Evolutionary conservation across 257 asterid species (phyloP), one percentile per base, ranked within the genome.

Genomic region (Petrea volubilis): DNA sequence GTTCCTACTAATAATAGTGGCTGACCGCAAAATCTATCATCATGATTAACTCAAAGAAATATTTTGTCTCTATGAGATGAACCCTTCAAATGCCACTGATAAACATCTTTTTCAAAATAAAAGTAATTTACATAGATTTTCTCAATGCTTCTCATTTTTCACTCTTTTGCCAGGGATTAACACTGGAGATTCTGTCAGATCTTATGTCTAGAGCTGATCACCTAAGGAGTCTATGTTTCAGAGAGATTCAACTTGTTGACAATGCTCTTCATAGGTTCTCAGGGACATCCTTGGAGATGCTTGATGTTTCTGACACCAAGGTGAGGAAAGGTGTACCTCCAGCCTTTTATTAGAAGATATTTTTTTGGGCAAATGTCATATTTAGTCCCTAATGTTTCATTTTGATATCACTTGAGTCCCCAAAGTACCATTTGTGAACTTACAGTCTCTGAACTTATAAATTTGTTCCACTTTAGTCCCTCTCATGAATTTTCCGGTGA

Each of bases 231-330:
- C 80, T 93, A 34, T 93, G 89, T 73, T 80, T 93, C 68, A 80
- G 89, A 79, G 91, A 79, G 64, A 90, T 88, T 79, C 80, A 83
- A 75, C 82, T 83, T 59, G 83, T 75, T 44, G 89, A 88, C 64
- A 80, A 74, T 83, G 85, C 87, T 64, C 86, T 90, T 51, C 70
- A 77, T 72, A 53, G 60, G 46, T 85, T 93, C 70, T 76, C 77
- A 43, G 98, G 96, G 72, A 58, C 74, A 60, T 87, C 90, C 73
- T 79, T 93, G 84, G 90, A 93, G 84, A 87, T 78, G 78, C 93
- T 93, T 70, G 95, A 93, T 83, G 85, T 90, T 73, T 93, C 98
- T 66, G 87, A 85, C 63, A 87, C 97, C 68, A 82, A 85, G 97
- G 98, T 92, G 49, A 2, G 56, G n/a, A 44, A 70, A 36, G 64